Evolutionary conservation across 306 rosid genomes (phyloP).

Genomic region (Vigna unguiculata): DNA sequence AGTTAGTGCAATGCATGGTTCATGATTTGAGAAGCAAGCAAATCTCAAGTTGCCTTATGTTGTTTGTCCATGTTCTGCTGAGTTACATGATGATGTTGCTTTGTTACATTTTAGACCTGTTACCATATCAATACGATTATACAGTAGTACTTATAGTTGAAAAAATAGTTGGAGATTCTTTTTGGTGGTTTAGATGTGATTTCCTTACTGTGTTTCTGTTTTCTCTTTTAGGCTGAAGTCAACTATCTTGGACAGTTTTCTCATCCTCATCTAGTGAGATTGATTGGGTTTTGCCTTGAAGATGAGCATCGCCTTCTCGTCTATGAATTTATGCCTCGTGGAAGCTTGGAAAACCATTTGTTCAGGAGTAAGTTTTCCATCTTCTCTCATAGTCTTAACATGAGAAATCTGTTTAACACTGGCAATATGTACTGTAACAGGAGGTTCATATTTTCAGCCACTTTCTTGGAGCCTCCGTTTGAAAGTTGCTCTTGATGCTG

Average conservation of each 20-base stretch:
- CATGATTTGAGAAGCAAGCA: background rate
- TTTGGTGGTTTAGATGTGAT: background rate
- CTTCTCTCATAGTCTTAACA: conserved; percentile 7
- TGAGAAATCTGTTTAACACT: conserved; percentile 13
- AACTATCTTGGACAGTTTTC: conserved; percentile 68
- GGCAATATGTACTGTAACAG: conserved; percentile 45
- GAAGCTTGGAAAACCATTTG: conserved; percentile 79
- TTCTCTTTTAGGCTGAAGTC: conserved; percentile 66
- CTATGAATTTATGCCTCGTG: conserved; percentile 74
- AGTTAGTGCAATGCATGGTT: conserved; percentile 4
- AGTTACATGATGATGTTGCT: background rate
- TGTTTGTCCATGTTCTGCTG: background rate
- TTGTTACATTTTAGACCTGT: background rate
- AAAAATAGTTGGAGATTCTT: conserved; percentile 13
- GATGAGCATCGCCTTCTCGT: conserved; percentile 70
- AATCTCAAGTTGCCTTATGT: conserved; percentile 1
- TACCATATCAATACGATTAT: background rate
- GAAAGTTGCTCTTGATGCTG: conserved; percentile 78
- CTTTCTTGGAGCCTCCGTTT: conserved; percentile 75
- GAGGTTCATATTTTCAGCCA: conserved; percentile 76
- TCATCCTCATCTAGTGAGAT: conserved; percentile 73
- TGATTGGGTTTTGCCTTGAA: conserved; percentile 69
- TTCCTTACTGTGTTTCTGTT: conserved; percentile 39
- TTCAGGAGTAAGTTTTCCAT: conserved; percentile 62
- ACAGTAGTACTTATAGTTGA: background rate